phyloP scores from a whole-genome alignment of 139 green algal species.

The Diplosphaera chodatii region DNA sequence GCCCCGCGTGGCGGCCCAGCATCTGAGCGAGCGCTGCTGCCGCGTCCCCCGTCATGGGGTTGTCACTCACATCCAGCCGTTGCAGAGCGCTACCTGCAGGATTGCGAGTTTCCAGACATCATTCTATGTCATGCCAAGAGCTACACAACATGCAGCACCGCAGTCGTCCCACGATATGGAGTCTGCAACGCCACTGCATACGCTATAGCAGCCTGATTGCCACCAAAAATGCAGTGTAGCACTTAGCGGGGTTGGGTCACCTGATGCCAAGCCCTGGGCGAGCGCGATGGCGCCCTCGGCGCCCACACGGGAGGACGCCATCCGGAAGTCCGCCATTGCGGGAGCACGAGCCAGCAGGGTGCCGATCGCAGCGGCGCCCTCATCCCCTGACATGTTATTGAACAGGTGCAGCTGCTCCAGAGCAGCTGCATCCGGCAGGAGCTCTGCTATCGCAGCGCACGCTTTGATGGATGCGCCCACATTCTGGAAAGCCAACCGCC shows the following conservation, averaged over 20 bases:
- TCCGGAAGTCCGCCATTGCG: constrained; percentile 76
- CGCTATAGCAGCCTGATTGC: no score
- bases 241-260: constrained; percentile 13
- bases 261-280: constrained; percentile 41
- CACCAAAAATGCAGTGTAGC: neutral
- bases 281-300: constrained; percentile 62
- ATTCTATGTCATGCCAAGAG: no score
- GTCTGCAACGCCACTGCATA: no score
- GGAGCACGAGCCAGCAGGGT: constrained; percentile 49
- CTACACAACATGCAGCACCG: no score
- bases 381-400: constrained; percentile 95
- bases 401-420: constrained; percentile 73
- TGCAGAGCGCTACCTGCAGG: constrained; percentile 38
- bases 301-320: constrained; percentile 77
- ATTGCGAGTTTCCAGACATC: neutral
- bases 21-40: constrained; percentile 23
- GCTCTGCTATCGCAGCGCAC: constrained; percentile 73
- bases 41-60: constrained; percentile 69
- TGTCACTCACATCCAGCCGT: constrained; percentile 79
- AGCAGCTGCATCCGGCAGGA: constrained; percentile 33
- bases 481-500: constrained; percentile 73
- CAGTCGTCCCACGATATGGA: no score
- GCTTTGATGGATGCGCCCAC: constrained; percentile 80
- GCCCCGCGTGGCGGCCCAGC: constrained; percentile 30
- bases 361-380: constrained; percentile 43